Evolutionary conservation across 2,329 filamentous ascomycete species (phyloP).

Genomic region (Chaetomiaceae sp.): DNA sequence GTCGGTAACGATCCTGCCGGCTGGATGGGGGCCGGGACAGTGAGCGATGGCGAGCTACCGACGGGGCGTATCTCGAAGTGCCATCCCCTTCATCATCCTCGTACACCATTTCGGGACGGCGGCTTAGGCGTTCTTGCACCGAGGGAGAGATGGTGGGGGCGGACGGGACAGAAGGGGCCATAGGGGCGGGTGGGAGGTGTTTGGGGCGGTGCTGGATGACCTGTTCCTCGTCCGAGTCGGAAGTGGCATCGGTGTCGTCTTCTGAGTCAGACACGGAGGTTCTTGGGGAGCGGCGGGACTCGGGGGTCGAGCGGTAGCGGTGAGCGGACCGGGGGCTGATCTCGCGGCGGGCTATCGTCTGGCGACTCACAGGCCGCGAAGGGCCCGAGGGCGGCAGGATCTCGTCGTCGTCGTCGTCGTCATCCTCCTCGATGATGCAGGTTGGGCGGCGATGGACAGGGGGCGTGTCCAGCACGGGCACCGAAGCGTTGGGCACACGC

Average conservation of each 20-base stretch:
- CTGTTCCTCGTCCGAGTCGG: constrained; percentile 33
- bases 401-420: constrained; percentile 25
- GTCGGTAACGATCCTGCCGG: constrained; percentile 20
- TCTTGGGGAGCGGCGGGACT: constrained; percentile 25
- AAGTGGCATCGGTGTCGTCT: constrained; percentile 35
- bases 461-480: constrained; percentile 27
- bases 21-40: constrained; percentile 17
- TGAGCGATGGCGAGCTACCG: constrained; percentile 22
- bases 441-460: constrained; percentile 24
- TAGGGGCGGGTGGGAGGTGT: constrained; percentile 17
- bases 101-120: constrained; percentile 23
- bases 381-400: constrained; percentile 15
- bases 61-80: constrained; percentile 22
- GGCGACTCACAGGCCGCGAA: constrained; percentile 29
- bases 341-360: constrained; percentile 20
- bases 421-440: constrained; percentile 26
- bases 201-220: constrained; percentile 23
- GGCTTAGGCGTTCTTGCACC: constrained; percentile 21
- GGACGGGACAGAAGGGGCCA: constrained; percentile 28
- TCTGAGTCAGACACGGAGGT: constrained; percentile 37
- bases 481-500: constrained; percentile 30
- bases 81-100: constrained; percentile 24
- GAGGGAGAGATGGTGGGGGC: constrained; percentile 12
- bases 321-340: constrained; percentile 34
- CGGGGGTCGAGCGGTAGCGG: constrained; percentile 35